Base-by-base conservation (phyloP, 78 protist genomes). In the Tieghemostelium lacteum region DNA sequence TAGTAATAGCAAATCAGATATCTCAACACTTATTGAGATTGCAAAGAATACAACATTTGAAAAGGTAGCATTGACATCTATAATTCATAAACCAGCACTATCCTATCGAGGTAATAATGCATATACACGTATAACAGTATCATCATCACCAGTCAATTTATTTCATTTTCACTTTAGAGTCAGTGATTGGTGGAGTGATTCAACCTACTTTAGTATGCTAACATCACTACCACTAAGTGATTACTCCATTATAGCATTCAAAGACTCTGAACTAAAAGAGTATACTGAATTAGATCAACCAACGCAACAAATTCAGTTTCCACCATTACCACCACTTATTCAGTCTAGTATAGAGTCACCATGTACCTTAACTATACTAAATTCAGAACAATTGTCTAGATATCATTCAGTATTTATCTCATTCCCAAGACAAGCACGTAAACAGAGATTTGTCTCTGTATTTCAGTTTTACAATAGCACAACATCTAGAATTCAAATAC, bases 141-240 rank as follows among this genome's bases (percentile, higher is more conserved):
- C 72, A 20, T 20, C 57, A 22, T 83, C 91, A 22, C 57, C 77
- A 10, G 37, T 33, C 1, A 34, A 60, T 31, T 66, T 72, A n/a
- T 83, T 69, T 52, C 69, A 83, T 58, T 24, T 83, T 22, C 66
- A 83, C 42, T 83, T 60, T 63, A 69, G 57, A 37, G 36, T 83
- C 22, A 28, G 78, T 28, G 91, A 83, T 83, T 69, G 76, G 91
- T 45, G 45, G 29, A 52, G 64, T 50, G 63, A 71, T 19, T 54
- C 60, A 52, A 71, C 33, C 39, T 71, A 64, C 22, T 83, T 83
- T 83, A 29, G 72, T 36, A 33, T 83, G 17, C 58, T 66, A 19
- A 69, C 91, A 10, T 69, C 78, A 58, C 60, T 83, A 55, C 49
- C 91, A 31, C 45, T 57, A 19, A 71, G 78, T 16, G 91, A 83